phyloP scores from a whole-genome alignment of 1,284 basidiomycete species.

The Ceratobasidium sp. region DNA sequence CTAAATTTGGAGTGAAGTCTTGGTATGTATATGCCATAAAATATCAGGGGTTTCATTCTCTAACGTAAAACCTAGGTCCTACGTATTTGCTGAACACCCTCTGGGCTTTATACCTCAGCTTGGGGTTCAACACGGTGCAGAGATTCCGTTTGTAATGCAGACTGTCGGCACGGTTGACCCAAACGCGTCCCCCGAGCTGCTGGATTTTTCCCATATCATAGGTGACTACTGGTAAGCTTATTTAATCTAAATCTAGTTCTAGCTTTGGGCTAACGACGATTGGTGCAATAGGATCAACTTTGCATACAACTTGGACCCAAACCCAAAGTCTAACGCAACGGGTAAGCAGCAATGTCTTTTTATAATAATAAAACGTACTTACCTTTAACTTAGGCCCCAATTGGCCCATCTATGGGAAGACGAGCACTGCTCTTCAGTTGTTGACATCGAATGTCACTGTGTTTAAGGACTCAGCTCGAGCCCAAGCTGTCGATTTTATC shows the following conservation, averaged over 20 bases:
- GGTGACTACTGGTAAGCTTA: conserved; percentile 30
- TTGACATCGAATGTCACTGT: conserved; percentile 20
- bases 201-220: conserved; percentile 7
- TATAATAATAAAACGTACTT: too few relatives aligned
- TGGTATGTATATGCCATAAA: conserved; percentile 16
- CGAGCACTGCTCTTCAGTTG: conserved; percentile 3
- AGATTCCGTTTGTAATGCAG: conserved; percentile 12
- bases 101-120: conserved; percentile 7
- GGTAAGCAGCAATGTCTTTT: too few relatives aligned
- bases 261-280: neutral
- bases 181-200: neutral
- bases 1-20: conserved; percentile 28
- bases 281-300: conserved; percentile 27
- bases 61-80: too few relatives aligned
- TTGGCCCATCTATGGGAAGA: conserved; percentile 21
- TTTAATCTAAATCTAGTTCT: neutral
- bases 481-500: conserved; percentile 14
- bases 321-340: neutral
- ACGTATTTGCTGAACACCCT: too few relatives aligned
- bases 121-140: conserved; percentile 4
- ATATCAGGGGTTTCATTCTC: too few relatives aligned
- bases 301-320: conserved; percentile 37
- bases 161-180: neutral
- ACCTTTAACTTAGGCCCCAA: neutral
- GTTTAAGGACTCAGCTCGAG: conserved; percentile 12